phyloP scores from a whole-genome alignment of 768 basidiomycete genomes.

The Mrakia gelida region DNA sequence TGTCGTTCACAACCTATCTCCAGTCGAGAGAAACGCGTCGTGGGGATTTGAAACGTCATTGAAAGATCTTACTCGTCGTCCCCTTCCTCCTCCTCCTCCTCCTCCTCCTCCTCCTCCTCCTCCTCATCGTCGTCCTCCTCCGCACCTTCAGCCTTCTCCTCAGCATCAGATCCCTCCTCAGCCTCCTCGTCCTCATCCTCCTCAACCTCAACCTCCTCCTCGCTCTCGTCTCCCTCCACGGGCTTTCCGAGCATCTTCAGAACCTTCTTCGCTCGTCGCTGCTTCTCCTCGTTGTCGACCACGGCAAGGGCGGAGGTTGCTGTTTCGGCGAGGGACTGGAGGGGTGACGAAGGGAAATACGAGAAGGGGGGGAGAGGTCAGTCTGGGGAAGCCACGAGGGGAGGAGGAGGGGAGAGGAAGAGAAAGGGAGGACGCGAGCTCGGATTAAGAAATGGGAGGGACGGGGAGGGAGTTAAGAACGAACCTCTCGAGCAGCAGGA shows the following conservation, averaged over 20 bases:
- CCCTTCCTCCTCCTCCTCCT: not conserved
- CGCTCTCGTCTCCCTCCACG: not conserved
- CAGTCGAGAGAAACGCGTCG: too few species aligned
- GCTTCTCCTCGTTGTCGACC: constrained; percentile 1
- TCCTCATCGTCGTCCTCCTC: not conserved
- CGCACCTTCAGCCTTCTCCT: not conserved
- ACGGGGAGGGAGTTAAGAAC: not conserved
- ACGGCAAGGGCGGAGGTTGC: not conserved
- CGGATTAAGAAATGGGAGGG: not conserved
- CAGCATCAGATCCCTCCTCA: not conserved
- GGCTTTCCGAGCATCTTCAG: constrained; percentile 5
- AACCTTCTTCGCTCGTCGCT: constrained; percentile 11
- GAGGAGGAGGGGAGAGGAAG: too few species aligned
- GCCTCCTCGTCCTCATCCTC: not conserved
- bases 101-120: not conserved
- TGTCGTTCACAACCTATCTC: too few species aligned
- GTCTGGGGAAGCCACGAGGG: not conserved
- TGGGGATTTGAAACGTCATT: too few species aligned
- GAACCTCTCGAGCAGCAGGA: constrained; percentile 19
- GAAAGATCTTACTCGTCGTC: not conserved
- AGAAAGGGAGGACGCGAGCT: not conserved
- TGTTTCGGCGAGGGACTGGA: not conserved
- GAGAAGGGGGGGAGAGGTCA: too few species aligned
- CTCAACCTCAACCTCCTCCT: not conserved
- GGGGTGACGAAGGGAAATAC: too few species aligned